Percentiles rank a stretch among this genome's conserved stretches.
Evolutionary conservation across 164 flowering plant species (phyloP).

Genomic region (Chimonanthus praecox): DNA sequence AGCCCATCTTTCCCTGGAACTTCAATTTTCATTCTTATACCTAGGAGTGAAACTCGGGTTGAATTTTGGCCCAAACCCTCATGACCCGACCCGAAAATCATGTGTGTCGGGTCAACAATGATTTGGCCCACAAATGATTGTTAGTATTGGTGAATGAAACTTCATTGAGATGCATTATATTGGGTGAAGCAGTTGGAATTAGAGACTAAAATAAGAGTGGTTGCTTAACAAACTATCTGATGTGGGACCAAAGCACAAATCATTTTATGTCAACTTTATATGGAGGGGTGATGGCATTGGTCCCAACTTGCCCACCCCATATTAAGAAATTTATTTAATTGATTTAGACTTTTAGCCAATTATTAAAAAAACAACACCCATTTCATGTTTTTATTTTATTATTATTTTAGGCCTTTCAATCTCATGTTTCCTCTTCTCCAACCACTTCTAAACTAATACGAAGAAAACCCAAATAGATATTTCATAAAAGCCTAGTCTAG

Average conservation of each 20-base stretch:
- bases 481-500: background rate
- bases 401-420: background rate
- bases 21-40: too few species aligned
- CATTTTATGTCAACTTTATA: background rate
- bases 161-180: background rate
- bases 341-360: background rate
- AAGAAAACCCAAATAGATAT: background rate
- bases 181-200: background rate
- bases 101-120: too few species aligned
- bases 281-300: background rate
- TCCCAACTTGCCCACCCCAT: background rate
- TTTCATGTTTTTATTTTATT: background rate
- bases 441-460: background rate
- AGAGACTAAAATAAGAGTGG: background rate
- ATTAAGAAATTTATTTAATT: too few species aligned
- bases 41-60: too few species aligned
- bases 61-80: too few species aligned
- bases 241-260: background rate
- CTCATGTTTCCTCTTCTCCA: background rate
- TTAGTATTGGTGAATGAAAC: too few species aligned
- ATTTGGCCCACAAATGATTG: too few species aligned
- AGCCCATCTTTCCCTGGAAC: too few species aligned
- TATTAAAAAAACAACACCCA: background rate
- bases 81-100: too few species aligned
- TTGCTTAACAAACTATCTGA: background rate